phyloP scores from a whole-genome alignment of 2,329 filamentous ascomycete genomes.

The Anthostomella pinea region DNA sequence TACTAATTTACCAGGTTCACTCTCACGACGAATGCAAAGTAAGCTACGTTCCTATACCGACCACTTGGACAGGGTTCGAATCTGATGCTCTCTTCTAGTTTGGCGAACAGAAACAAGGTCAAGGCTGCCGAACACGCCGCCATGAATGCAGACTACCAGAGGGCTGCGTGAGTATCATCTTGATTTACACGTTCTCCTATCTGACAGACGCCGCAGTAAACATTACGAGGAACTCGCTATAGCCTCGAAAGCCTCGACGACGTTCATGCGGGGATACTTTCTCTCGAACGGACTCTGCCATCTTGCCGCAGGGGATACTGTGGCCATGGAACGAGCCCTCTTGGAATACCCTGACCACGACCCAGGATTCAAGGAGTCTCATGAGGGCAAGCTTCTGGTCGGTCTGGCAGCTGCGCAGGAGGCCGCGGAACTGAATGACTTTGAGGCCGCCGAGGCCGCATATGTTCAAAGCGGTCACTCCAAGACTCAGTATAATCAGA shows the following conservation, averaged over 20 bases:
- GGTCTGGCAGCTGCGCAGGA: slow-evolving; percentile 76
- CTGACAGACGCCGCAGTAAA: too few relatives aligned
- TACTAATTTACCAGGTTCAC: too few relatives aligned
- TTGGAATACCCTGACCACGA: slow-evolving; percentile 81
- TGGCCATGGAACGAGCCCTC: slow-evolving; percentile 75
- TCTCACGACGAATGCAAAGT: too few relatives aligned
- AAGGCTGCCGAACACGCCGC: slow-evolving; percentile 89
- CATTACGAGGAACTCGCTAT: slow-evolving; percentile 82
- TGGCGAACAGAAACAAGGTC: slow-evolving; percentile 90
- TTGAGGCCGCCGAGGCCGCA: too few relatives aligned
- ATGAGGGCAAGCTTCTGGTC: slow-evolving; percentile 77
- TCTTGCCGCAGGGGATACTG: slow-evolving; percentile 68
- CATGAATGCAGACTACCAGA: slow-evolving; percentile 78
- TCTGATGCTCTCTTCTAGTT: slow-evolving; percentile 9
- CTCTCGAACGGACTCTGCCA: slow-evolving; percentile 93
- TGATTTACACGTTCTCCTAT: too few relatives aligned
- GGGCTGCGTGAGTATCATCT: too few relatives aligned
- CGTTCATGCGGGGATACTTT: slow-evolving; percentile 91
- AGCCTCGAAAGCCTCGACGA: too few relatives aligned
- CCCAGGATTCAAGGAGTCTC: slow-evolving; percentile 69
- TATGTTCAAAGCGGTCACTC: too few relatives aligned
- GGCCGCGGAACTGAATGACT: slow-evolving; percentile 74
- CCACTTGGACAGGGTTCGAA: too few relatives aligned
- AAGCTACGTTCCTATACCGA: too few relatives aligned
- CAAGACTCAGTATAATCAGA: slow-evolving; percentile 87